Evolutionary conservation across 1,284 basidiomycete species (phyloP), one percentile per base, ranked within the genome.

Genomic region (Moesziomyces parantarcticus): DNA sequence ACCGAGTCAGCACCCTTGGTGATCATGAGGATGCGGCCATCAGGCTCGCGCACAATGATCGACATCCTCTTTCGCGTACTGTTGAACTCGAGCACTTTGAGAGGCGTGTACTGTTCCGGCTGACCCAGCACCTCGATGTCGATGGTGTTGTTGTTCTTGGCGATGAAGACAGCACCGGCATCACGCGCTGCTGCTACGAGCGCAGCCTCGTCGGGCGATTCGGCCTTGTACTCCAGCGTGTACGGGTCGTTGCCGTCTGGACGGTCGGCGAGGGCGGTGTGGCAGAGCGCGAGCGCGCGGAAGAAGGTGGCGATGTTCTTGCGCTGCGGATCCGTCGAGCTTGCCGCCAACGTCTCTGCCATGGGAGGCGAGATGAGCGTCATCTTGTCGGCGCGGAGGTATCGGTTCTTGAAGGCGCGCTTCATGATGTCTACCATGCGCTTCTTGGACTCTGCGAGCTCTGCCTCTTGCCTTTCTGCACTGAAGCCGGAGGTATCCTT

Each of bases 1-100:
- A 98, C 93, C 75, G 90, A 92, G 84, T 98, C 95, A 10, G 95
- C 95, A n/a, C 95, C 95, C 85, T 97, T 98, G 87, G 91, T 93
- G 83, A 95, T 95, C 74, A 97, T 85, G 18, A 94, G 86, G 64
- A 97, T 86, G 76, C 88, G 87, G 20, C 93, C 92, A 62, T 94
- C 91, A 0, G 94, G 91, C 60, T 89, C 88, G 44, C 94, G 90
- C 43, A 94, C 90, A 66, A 97, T 87, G 44, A 92, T 90, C 80
- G 92, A 94, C 95, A 97, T 97, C 57, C 95, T 87, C 86, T 98
- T 98, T 64, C 95, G 87, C 44, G 93, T 91, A 70, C 90, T 92
- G 86, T 93, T 95, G 88, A 98, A 98, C 83, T 97, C 95, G 79
- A 97, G 87, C 71, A 92, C 87, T 78, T 92, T 90, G 29, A 99